Conservation (phyloP, 129 eudicot species). For the Helichrysum umbraculigerum region DNA sequence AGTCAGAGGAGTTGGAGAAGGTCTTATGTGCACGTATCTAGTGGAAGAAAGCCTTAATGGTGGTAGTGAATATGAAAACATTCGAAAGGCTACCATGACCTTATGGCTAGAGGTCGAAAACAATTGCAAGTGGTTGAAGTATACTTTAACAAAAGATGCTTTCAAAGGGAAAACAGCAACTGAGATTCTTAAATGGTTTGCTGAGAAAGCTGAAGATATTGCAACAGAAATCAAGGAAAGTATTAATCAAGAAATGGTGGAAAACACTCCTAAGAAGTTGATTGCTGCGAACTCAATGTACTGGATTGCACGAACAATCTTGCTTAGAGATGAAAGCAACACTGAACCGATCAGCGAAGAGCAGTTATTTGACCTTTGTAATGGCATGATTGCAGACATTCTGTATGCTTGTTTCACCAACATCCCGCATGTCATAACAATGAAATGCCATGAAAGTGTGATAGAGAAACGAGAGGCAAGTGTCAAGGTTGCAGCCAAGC, state of each 20-base stretch:
- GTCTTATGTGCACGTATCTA: not conserved
- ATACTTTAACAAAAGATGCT: not conserved
- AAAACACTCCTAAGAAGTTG: not conserved
- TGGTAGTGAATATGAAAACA: not conserved
- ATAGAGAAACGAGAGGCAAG: not conserved
- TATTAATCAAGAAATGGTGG: not conserved
- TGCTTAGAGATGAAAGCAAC: not conserved
- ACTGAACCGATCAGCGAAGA: not conserved
- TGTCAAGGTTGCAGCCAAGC: not conserved
- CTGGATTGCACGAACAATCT: not conserved
- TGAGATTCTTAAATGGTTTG: not conserved
- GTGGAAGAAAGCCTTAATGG: slow-evolving; percentile 20
- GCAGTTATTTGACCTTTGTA: not conserved
- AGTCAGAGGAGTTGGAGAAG: not conserved
- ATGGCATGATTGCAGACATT: not conserved
- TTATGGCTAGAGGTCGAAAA: slow-evolving; percentile 34
- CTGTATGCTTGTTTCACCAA: not conserved
- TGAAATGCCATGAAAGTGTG: not conserved
- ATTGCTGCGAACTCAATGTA: not conserved
- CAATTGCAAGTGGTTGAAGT: slow-evolving; percentile 28
- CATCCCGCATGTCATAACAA: not conserved
- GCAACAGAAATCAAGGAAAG: not conserved
- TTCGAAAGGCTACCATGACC: slow-evolving; percentile 20
- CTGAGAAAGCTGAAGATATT: not conserved
- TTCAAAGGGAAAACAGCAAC: not conserved